Evolutionary conservation across 768 basidiomycete species (phyloP).

Genomic region (Calocybe gangraenosa): DNA sequence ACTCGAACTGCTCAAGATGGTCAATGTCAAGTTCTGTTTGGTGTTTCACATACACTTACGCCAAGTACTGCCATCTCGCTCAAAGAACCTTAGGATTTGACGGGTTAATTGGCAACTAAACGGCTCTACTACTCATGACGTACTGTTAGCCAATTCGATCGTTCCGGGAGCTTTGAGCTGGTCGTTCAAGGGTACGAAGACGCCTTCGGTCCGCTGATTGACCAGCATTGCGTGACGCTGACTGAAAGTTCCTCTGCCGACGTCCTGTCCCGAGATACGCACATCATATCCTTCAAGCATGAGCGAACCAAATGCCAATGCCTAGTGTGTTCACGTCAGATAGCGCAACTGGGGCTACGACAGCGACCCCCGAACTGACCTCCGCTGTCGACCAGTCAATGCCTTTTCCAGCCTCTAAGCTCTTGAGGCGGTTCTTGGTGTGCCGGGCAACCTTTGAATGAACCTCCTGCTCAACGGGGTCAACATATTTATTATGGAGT

Average conservation of each 20-base stretch:
- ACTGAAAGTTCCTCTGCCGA: conserved; percentile 87
- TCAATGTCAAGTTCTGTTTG: neutral
- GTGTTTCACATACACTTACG: conserved; percentile 36
- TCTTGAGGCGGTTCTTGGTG: conserved; percentile 70
- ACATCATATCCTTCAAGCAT: conserved; percentile 81
- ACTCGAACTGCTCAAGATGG: conserved; percentile 62
- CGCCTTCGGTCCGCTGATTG: conserved; percentile 78
- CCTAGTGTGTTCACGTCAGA: conserved; percentile 34
- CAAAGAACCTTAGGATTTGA: conserved; percentile 55
- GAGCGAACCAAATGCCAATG: conserved; percentile 83
- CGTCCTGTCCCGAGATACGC: conserved; percentile 90
- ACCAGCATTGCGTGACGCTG: conserved; percentile 92
- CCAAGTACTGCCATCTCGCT: conserved; percentile 90
- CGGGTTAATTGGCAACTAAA: neutral
- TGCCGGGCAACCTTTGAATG: conserved; percentile 78
- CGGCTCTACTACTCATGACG: conserved; percentile 16
- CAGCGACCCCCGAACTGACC: conserved; percentile 36
- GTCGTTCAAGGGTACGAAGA: conserved; percentile 79
- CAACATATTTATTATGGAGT: conserved; percentile 14
- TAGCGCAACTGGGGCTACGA: neutral
- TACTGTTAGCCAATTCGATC: conserved; percentile 86
- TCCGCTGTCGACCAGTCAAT: conserved; percentile 92
- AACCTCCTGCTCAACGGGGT: conserved; percentile 49
- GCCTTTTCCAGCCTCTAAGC: conserved; percentile 62
- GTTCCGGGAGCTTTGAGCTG: conserved; percentile 56